Conservation (phyloP, 1,284 basidiomycete species). For the Testicularia cyperi region DNA sequence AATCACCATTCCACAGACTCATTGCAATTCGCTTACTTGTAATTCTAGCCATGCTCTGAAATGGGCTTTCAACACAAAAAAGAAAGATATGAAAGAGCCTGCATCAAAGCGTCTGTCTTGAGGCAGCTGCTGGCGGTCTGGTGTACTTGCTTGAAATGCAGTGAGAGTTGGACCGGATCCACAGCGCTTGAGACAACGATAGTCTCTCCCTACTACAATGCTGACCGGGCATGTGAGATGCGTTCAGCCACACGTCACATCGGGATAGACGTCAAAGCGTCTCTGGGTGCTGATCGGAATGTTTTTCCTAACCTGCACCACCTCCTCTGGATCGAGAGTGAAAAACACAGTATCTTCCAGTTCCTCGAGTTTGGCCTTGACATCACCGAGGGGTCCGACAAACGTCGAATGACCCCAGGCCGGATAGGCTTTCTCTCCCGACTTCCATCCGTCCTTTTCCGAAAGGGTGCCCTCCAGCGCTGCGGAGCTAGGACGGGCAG, state of each 20-base stretch:
- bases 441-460: constrained; percentile 20
- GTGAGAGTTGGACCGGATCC: too few species aligned
- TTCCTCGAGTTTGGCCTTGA: constrained; percentile 77
- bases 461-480: constrained; percentile 23
- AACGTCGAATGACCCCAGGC: constrained; percentile 56
- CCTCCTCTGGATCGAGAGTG: constrained; percentile 45
- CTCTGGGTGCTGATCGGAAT: constrained; percentile 53
- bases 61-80: too few species aligned
- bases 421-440: constrained; percentile 51
- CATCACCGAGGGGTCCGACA: constrained; percentile 67
- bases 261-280: constrained; percentile 51
- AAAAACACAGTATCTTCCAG: constrained; percentile 72
- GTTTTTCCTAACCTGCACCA: constrained; percentile 35
- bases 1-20: background rate
- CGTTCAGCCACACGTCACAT: constrained; percentile 31
- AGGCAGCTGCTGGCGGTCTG: too few species aligned
- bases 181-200: too few species aligned
- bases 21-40: too few species aligned
- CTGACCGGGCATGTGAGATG: too few species aligned
- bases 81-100: too few species aligned
- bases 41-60: too few species aligned
- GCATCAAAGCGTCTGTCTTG: too few species aligned
- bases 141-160: too few species aligned
- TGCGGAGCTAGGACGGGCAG: constrained; percentile 76
- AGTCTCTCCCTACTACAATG: too few species aligned